Percentiles rank a stretch among this genome's conserved stretches.
phyloP scores from a whole-genome alignment of 495 filamentous ascomycete genomes.

The Trichoderma reesei region DNA sequence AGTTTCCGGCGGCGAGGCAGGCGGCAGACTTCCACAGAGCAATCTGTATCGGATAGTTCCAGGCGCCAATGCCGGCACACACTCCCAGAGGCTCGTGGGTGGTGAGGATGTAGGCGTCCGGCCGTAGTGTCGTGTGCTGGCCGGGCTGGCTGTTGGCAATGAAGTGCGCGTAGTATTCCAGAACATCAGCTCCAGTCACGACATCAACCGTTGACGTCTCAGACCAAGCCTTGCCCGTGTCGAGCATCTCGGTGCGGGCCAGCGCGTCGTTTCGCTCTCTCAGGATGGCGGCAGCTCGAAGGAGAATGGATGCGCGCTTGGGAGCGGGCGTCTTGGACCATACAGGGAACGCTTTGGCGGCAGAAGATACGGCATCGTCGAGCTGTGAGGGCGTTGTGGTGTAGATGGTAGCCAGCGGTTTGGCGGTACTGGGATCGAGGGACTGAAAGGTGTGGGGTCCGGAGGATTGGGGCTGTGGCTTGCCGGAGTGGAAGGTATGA shows the following conservation, averaged over 20 bases:
- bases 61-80: constrained; percentile 70
- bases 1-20: constrained; percentile 73
- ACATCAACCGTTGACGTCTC: constrained; percentile 38
- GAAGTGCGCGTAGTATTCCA: constrained; percentile 27
- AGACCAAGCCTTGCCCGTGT: constrained; percentile 1
- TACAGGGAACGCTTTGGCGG: constrained; percentile 47
- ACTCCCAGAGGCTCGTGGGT: constrained; percentile 66
- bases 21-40: constrained; percentile 80
- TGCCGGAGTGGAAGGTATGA: constrained; percentile 61
- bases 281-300: constrained; percentile 44
- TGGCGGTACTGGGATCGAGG: constrained; percentile 57
- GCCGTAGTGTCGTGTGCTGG: constrained; percentile 65
- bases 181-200: constrained; percentile 13
- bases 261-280: constrained; percentile 26
- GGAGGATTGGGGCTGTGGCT: constrained; percentile 46
- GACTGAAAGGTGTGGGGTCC: constrained; percentile 50
- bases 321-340: constrained; percentile 42
- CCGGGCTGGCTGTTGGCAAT: constrained; percentile 42
- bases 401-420: constrained; percentile 53
- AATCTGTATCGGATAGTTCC: constrained; percentile 84
- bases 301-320: constrained; percentile 35
- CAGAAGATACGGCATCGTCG: constrained; percentile 48
- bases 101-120: constrained; percentile 65
- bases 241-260: constrained; percentile 12
- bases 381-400: constrained; percentile 60